Base-by-base conservation (phyloP, 345 rosid species). In the Syzygium oleosum region DNA sequence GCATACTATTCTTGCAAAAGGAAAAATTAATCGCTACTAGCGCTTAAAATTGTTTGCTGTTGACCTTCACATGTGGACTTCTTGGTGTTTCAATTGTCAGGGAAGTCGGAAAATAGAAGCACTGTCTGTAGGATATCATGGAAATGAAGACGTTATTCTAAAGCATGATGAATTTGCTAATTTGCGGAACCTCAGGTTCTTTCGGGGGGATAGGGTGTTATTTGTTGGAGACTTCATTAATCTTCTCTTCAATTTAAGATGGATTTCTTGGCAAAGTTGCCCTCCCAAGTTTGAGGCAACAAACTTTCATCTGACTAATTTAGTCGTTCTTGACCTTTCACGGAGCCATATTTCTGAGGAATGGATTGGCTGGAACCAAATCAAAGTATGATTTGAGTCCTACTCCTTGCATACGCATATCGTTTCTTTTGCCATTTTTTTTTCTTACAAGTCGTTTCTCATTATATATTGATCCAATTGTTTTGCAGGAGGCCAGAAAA, bases 341-440 rank as follows among this genome's bases (percentile, higher is more conserved):
- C 3, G 0, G 0, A 27, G 12, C 38, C 1, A 1, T 13, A 25
- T 27, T 15, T 51, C 21, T 2, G 38, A 51, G 13, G 34, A 51
- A 7, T 25, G 17, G 85, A 46, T 15, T 84, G 85, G 56, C 1
- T 84, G 34, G 56, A 3, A 6, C 19, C 34, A 61, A 61, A 52
- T 14, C 11, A 31, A 19, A 2, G 46, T 43, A 46, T 0, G 1
- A 49, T 27, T 4, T 0, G 31, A 31, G 55, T 27, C 51, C 29
- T 5, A 23, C 5, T 46, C n/a, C 31, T 19, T 12, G 52, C 9
- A 41, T 9, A 16, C 0, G 52, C 6, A 38, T 34, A 2, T 41
- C 16, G 2, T 79, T 79, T 79, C 49, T 41, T 79, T 3, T 79
- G 0, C 0, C 49, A 16, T 79, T 38, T 19, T 17, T 17, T 2